Percentiles rank a stretch among this genome's conserved stretches.
These are phyloP conservation scores for Fusarium brachygibbosum DNA, from an alignment of 2,329 filamentous ascomycete genomes.

Conservation along the genomic window DNA sequence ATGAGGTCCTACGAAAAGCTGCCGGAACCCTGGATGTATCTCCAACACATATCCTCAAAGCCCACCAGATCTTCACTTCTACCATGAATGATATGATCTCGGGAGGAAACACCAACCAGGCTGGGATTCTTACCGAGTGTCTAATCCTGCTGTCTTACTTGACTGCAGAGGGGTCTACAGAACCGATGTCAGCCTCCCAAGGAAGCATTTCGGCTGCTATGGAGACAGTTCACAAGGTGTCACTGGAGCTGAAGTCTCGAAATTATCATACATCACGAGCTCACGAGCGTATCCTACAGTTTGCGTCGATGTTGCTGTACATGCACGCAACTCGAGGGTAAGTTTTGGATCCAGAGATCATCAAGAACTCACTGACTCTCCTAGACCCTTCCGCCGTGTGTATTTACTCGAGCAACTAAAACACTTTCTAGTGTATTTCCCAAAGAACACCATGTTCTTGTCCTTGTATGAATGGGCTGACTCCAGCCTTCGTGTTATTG, in stretches of 20 bases:
- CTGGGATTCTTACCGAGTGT: constrained; percentile 71
- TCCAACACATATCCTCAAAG: constrained; percentile 64
- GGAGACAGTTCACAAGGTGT: constrained; percentile 57
- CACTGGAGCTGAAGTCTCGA: constrained; percentile 58
- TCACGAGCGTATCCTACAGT: constrained; percentile 78
- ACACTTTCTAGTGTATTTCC: constrained; percentile 74
- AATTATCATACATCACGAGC: constrained; percentile 51
- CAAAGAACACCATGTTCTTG: constrained; percentile 82
- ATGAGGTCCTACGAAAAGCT: constrained; percentile 46
- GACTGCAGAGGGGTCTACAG: constrained; percentile 56
- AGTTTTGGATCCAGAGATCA: constrained; percentile 38
- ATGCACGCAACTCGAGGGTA: constrained; percentile 72
- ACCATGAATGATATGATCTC: constrained; percentile 70
- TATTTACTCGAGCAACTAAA: constrained; percentile 73
- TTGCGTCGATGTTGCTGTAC: constrained; percentile 74
- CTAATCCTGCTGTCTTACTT: constrained; percentile 78
- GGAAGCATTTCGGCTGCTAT: constrained; percentile 69
- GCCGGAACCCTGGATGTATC: constrained; percentile 40
- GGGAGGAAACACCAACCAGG: constrained; percentile 60
- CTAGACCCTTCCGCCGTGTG: constrained; percentile 74
- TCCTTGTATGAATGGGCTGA: constrained; percentile 81
- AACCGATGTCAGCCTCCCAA: constrained; percentile 62
- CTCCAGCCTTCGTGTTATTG: constrained; percentile 77
- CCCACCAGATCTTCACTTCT: constrained; percentile 65
- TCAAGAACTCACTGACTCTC: constrained; percentile 35